A percentile compares a stretch with the other conserved stretches of the same genome.
phyloP scores from a whole-genome alignment of 148 eudicot species.

The Nyssa sinensis region DNA sequence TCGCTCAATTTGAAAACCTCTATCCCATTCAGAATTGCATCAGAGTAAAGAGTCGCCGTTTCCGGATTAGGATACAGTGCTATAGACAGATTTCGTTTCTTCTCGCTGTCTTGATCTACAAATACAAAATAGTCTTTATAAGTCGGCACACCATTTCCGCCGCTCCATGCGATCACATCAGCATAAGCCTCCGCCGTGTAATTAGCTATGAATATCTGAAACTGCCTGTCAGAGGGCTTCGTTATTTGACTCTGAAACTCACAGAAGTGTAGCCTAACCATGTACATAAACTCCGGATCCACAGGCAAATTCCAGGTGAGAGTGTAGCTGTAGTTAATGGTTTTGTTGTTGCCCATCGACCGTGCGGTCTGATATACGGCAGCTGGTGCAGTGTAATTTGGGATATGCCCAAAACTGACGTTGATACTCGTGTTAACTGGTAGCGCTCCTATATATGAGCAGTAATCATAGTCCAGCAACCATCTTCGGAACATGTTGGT shows the following conservation, averaged over 20 bases:
- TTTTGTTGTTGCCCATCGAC: conserved; percentile 6
- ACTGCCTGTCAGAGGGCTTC: not conserved
- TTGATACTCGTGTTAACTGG: not conserved
- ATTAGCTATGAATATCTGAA: not conserved
- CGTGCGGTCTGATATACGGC: not conserved
- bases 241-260: not conserved
- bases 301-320: conserved; percentile 16
- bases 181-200: not conserved
- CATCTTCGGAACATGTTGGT: conserved; percentile 16
- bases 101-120: not conserved
- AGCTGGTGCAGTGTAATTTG: conserved; percentile 16
- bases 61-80: not conserved
- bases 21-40: not conserved
- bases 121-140: not conserved
- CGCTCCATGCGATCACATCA: not conserved
- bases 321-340: conserved; percentile 2
- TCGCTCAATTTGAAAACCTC: conserved; percentile 17
- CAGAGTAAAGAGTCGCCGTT: not conserved
- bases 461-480: not conserved
- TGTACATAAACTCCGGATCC: not conserved
- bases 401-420: not conserved
- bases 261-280: not conserved
- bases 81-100: not conserved
- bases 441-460: not conserved
- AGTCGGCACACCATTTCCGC: not conserved